These are phyloP conservation scores for Meira nashicola DNA, from an alignment of 1,284 basidiomycete genomes.

Conservation along the genomic window DNA sequence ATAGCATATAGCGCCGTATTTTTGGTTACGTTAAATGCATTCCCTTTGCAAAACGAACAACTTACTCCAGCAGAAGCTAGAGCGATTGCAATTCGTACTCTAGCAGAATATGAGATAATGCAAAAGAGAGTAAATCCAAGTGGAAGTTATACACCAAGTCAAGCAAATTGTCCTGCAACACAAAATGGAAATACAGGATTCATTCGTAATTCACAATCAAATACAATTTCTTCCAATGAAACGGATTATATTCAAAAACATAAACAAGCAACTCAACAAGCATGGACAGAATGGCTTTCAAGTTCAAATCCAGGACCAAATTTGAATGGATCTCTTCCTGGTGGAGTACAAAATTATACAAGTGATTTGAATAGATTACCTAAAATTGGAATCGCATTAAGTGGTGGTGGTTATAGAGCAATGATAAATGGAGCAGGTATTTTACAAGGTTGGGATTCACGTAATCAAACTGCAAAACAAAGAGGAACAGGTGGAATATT, in stretches of 20 bases:
- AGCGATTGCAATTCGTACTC: too few species aligned
- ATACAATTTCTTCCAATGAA: slow-evolving; percentile 29
- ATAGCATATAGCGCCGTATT: too few species aligned
- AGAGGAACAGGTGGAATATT: slow-evolving; percentile 46
- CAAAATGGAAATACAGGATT: slow-evolving; percentile 28
- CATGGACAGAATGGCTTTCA: slow-evolving; percentile 37
- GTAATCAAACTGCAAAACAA: slow-evolving; percentile 41
- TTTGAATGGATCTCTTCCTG: slow-evolving; percentile 19
- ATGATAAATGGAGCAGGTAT: slow-evolving; percentile 54
- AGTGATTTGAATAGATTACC: slow-evolving; percentile 37
- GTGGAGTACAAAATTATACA: slow-evolving; percentile 40
- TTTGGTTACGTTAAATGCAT: too few species aligned
- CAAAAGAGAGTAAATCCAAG: slow-evolving; percentile 20
- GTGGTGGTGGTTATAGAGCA: slow-evolving; percentile 57
- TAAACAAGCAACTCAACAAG: slow-evolving; percentile 14
- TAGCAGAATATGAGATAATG: too few species aligned
- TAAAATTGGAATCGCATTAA: slow-evolving; percentile 54
- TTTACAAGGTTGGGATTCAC: slow-evolving; percentile 37
- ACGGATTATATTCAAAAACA: slow-evolving; percentile 33
- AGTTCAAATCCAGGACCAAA: slow-evolving; percentile 12
- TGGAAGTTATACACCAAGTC: slow-evolving; percentile 32
- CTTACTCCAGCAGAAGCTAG: too few species aligned
- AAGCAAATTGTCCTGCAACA: slow-evolving; percentile 35
- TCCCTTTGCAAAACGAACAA: too few species aligned
- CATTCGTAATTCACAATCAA: slow-evolving; percentile 31